A percentile compares a stretch with the other conserved stretches of the same genome.
Evolutionary conservation across 495 filamentous ascomycete species (phyloP).

Genomic region (Neohortaea acidophila): DNA sequence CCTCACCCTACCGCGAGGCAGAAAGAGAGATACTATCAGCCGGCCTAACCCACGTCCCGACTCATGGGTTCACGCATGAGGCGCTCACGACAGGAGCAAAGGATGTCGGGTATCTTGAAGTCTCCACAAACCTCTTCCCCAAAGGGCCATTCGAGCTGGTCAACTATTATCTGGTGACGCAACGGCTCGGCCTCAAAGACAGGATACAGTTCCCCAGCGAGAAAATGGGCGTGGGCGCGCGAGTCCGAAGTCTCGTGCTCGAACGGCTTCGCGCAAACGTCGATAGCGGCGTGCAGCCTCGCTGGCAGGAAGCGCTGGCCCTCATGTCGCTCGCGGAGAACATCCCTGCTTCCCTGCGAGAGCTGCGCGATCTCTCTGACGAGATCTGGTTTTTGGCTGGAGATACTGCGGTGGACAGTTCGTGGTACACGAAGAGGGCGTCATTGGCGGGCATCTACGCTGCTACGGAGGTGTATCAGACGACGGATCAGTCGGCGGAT

Average conservation of each 20-base stretch:
- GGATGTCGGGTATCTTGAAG: constrained; percentile 72
- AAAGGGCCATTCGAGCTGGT: constrained; percentile 67
- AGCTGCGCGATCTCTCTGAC: constrained; percentile 66
- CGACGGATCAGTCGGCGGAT: constrained; percentile 53
- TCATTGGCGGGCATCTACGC: constrained; percentile 68
- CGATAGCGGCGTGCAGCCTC: constrained; percentile 39
- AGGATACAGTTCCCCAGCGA: constrained; percentile 33
- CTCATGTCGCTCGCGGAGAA: constrained; percentile 70
- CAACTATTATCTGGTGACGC: constrained; percentile 60
- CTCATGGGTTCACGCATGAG: constrained; percentile 61
- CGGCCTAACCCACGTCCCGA: constrained; percentile 61
- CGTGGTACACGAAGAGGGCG: constrained; percentile 84
- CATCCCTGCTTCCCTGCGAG: constrained; percentile 58
- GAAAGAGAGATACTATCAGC: constrained; percentile 69
- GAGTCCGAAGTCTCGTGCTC: constrained; percentile 50
- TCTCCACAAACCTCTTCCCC: constrained; percentile 67
- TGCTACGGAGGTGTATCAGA: constrained; percentile 75
- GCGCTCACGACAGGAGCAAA: constrained; percentile 63
- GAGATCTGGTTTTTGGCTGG: constrained; percentile 79
- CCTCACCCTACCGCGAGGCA: constrained; percentile 50
- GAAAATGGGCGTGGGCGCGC: constrained; percentile 34
- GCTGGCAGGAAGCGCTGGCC: constrained; percentile 86
- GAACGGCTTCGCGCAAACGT: constrained; percentile 58
- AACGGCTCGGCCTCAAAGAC: constrained; percentile 41
- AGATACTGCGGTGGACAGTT: constrained; percentile 62